Percentiles rank a stretch among this genome's conserved stretches.
Conservation (phyloP, 371 early-diverging fungal species). For the Apophysomyces elegans region DNA sequence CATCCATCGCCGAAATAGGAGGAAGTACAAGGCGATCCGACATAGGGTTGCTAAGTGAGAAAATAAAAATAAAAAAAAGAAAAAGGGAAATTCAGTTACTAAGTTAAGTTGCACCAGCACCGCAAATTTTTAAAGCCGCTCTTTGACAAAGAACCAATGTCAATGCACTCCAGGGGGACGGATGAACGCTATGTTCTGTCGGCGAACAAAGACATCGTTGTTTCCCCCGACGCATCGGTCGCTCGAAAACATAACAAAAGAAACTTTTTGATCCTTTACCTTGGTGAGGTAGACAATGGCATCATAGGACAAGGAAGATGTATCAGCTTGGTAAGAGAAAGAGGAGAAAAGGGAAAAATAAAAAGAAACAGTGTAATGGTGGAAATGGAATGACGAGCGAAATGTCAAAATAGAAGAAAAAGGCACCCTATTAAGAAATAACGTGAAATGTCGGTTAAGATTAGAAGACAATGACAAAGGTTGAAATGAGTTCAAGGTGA, state of each 20-base stretch:
- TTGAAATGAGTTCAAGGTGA: neutral
- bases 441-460: neutral
- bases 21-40: constrained; percentile 15
- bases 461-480: neutral
- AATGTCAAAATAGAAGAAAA: neutral
- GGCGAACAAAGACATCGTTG: neutral
- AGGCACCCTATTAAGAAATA: neutral
- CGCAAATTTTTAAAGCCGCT: constrained; percentile 9
- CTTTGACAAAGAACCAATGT: constrained; percentile 12
- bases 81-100: neutral
- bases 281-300: constrained; percentile 10
- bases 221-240: constrained; percentile 8
- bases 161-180: constrained; percentile 8
- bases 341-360: too few relatives aligned
- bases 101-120: neutral
- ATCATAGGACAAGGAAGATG: neutral
- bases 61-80: neutral
- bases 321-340: neutral
- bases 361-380: too few relatives aligned
- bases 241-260: neutral
- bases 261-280: neutral
- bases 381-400: neutral
- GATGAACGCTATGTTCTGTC: constrained; percentile 5
- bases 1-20: constrained; percentile 25
- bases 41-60: neutral